A percentile compares a stretch with the other conserved stretches of the same genome.
phyloP scores from a whole-genome alignment of 345 rosid genomes.

The Gossypium australe region DNA sequence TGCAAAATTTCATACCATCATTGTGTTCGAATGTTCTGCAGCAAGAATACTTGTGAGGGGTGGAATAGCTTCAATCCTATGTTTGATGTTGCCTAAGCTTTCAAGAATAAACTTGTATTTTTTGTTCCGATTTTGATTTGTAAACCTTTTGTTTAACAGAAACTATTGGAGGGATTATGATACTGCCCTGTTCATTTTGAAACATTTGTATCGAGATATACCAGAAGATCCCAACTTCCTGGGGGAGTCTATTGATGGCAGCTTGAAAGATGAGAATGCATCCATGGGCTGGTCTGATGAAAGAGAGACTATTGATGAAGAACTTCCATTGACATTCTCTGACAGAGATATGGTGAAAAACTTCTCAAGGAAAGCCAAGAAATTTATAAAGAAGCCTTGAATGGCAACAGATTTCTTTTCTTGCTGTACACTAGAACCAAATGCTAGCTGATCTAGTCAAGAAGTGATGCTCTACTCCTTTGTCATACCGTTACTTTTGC shows the following conservation, averaged over 20 bases:
- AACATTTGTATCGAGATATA: slow-evolving; percentile 72
- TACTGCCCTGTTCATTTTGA: slow-evolving; percentile 86
- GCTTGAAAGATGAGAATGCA: slow-evolving; percentile 26
- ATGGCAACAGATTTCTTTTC: neutral
- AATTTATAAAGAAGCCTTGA: slow-evolving; percentile 32
- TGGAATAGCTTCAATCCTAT: neutral
- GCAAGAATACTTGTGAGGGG: neutral
- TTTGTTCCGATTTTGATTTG: slow-evolving; percentile 2
- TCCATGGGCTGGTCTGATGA: slow-evolving; percentile 42
- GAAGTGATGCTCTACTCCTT: neutral
- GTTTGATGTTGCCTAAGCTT: neutral
- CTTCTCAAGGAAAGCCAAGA: slow-evolving; percentile 62
- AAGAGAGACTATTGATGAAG: slow-evolving; percentile 52
- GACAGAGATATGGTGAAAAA: slow-evolving; percentile 35
- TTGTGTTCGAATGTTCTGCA: neutral
- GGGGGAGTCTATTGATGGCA: slow-evolving; percentile 22
- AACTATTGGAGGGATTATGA: slow-evolving; percentile 97
- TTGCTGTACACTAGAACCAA: neutral
- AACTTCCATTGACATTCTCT: slow-evolving; percentile 78
- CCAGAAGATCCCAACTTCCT: slow-evolving; percentile 48
- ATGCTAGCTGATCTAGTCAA: slow-evolving; percentile 1
- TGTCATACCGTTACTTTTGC: neutral
- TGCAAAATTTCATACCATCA: neutral
- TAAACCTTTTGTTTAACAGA: slow-evolving; percentile 37
- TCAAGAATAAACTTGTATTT: neutral